Evolutionary conservation across 768 basidiomycete species (phyloP), one percentile per base, ranked within the genome.

Genomic region (Lactarius psammicola): DNA sequence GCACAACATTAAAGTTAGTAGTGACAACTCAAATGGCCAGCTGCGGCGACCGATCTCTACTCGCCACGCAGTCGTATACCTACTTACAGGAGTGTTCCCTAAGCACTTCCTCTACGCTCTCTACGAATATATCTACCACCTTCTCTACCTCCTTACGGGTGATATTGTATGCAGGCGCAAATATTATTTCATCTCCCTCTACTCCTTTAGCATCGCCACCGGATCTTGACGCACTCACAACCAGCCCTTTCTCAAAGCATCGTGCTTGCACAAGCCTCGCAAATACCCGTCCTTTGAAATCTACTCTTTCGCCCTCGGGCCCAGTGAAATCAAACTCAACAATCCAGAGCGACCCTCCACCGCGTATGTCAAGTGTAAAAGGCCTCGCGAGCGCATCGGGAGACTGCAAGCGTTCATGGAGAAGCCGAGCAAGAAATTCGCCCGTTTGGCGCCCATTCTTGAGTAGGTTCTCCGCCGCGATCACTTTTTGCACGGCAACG

Each of bases 311-410:
- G 11, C 79, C 81, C 63, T 80, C 78, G 17, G 75, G 73, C 18
- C 73, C 74, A 5, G 80, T 79, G 68, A 90, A 86, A 70, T 92
- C 90, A 67, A 92, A 94, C 73, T 95, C 93, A 62, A 95, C 77
- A 34, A 80, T 87, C 89, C 89, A 94, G 78, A 94, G 92, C 30
- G 86, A 82, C 36, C 94, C 94, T n/a, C 85, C 85, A 15, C 94
- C 94, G 36, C 94, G 87, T 65, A 94, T 85, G 73, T 94, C 92
- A 71, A 87, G 90, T 6, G 84, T 82, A 73, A 83, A 89, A 0
- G 87, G 88, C 34, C 84, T 83, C 49, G 87, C 83, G 51, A 79
- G 72, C n/a, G 84, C 77, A 69, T 82, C 84, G 8, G 85, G 83
- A 0, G 81, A 79, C 61, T 78, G 77, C 36, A 94, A 78, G 30